phyloP scores from a whole-genome alignment of 257 asterid genomes.

The Fraxinus cuspidata region DNA sequence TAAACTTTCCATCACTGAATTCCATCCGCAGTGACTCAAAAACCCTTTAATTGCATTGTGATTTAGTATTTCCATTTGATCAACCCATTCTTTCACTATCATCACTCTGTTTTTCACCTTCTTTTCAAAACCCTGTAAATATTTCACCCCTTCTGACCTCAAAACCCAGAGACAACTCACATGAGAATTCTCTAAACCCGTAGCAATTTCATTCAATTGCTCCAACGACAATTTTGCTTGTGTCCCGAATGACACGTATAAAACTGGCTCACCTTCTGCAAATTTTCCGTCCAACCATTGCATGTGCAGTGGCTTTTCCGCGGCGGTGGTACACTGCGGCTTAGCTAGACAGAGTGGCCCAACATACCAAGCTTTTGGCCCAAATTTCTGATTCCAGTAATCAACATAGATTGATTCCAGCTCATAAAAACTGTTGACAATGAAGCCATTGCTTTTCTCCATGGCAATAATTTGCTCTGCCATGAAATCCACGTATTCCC shows the following conservation, averaged over 20 bases:
- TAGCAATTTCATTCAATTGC: slow-evolving; percentile 51
- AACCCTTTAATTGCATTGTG: slow-evolving; percentile 55
- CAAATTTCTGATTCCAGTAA: slow-evolving; percentile 46
- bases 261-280: slow-evolving; percentile 33
- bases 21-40: slow-evolving; percentile 87
- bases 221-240: slow-evolving; percentile 60
- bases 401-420: slow-evolving; percentile 49
- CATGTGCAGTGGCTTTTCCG: slow-evolving; percentile 28
- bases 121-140: slow-evolving; percentile 27
- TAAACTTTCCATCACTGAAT: slow-evolving; percentile 64
- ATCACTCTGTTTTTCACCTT: slow-evolving; percentile 42
- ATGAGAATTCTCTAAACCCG: slow-evolving; percentile 53
- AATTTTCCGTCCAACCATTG: slow-evolving; percentile 49
- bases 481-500: slow-evolving; percentile 53
- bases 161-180: slow-evolving; percentile 66
- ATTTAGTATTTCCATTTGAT: slow-evolving; percentile 45
- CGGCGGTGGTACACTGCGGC: background rate
- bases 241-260: slow-evolving; percentile 77
- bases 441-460: slow-evolving; percentile 50
- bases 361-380: slow-evolving; percentile 54
- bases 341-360: slow-evolving; percentile 66
- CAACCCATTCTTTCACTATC: slow-evolving; percentile 64
- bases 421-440: slow-evolving; percentile 54
- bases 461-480: slow-evolving; percentile 33
- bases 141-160: slow-evolving; percentile 8